These are phyloP conservation scores for Pelagophyceae sp. DNA, from an alignment of 352 stramenopile species.

Conservation along the genomic window DNA sequence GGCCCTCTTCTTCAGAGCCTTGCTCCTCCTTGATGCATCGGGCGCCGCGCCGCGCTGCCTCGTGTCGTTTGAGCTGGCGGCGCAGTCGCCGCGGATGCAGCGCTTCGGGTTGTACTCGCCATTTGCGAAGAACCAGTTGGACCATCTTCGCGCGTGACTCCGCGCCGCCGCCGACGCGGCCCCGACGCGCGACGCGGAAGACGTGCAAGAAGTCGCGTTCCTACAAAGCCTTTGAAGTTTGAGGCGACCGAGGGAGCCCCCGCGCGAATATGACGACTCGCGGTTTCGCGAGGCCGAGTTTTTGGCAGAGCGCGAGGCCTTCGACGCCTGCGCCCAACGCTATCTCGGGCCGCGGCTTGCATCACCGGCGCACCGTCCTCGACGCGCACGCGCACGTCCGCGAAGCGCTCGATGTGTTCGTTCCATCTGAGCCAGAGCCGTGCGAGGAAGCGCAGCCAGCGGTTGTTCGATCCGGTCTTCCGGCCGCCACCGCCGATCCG, in stretches of 20 bases:
- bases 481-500: background rate
- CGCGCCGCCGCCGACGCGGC: background rate
- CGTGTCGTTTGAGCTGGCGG: background rate
- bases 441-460: background rate
- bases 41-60: no score
- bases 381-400: background rate
- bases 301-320: background rate
- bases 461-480: background rate
- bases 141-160: background rate
- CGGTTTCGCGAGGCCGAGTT: background rate
- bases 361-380: background rate
- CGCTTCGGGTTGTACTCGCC: background rate
- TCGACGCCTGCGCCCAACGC: background rate
- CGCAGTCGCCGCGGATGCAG: background rate
- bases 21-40: no score
- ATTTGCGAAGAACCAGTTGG: background rate
- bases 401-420: constrained; percentile 1
- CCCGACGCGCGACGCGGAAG: background rate
- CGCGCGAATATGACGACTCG: no score
- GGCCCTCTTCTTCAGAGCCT: no score
- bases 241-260: no score
- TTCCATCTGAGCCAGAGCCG: background rate
- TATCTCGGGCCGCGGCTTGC: no score
- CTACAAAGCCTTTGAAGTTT: no score
- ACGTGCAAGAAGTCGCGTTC: no score